Percentiles rank a stretch among this genome's conserved stretches.
Evolutionary conservation across 2,329 filamentous ascomycete species (phyloP).

Genomic region (Lachnellula hyalina): DNA sequence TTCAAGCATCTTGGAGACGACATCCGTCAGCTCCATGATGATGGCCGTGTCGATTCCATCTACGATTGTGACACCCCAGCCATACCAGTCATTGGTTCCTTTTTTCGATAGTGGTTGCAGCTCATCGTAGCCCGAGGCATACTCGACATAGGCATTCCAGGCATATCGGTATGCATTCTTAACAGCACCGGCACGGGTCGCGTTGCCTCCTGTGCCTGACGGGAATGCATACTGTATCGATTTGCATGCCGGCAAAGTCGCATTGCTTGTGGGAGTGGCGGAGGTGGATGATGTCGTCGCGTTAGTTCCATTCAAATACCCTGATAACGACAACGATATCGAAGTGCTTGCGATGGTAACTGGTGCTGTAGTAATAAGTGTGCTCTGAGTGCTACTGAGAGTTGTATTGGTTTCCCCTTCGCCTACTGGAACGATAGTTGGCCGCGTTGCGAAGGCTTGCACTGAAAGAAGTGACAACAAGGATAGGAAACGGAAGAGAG

Average conservation of each 20-base stretch:
- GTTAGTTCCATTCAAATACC: background rate
- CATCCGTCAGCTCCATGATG: slow-evolving; percentile 72
- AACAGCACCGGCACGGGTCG: slow-evolving; percentile 4
- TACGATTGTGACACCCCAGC: slow-evolving; percentile 81
- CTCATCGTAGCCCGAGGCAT: slow-evolving; percentile 83
- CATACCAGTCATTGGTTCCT: slow-evolving; percentile 74
- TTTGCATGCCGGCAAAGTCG: background rate
- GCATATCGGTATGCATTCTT: slow-evolving; percentile 16
- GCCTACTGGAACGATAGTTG: background rate
- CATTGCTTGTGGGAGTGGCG: background rate
- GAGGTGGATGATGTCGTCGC: background rate
- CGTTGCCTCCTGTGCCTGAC: background rate
- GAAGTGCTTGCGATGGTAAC: background rate
- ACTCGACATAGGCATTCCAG: slow-evolving; percentile 73
- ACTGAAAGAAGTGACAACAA: background rate
- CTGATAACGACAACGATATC: background rate
- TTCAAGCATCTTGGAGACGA: slow-evolving; percentile 70
- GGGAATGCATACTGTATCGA: slow-evolving; percentile 1
- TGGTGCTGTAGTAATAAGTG: background rate
- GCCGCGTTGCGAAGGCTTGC: background rate
- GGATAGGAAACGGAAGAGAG: background rate
- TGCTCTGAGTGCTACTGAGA: background rate
- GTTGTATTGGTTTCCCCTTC: background rate
- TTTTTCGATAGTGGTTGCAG: slow-evolving; percentile 63
- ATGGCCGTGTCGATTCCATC: slow-evolving; percentile 77